phyloP scores from a whole-genome alignment of 1,139 yeast genomes.

The Geotrichum siamense region DNA sequence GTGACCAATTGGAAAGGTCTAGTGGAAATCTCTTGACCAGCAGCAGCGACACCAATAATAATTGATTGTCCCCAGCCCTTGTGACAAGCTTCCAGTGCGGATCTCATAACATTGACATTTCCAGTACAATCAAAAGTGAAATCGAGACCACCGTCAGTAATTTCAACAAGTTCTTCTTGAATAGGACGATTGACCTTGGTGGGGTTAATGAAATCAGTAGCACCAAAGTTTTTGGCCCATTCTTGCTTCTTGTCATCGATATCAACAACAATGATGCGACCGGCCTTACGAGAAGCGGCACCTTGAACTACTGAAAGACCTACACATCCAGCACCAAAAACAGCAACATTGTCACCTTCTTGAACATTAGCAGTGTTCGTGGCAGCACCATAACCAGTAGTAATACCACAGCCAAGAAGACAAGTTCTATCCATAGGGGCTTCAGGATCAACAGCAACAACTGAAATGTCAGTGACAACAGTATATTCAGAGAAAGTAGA shows the following conservation, averaged over 20 bases:
- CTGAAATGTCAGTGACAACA: slow-evolving; percentile 96
- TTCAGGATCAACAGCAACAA: slow-evolving; percentile 78
- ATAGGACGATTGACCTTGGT: slow-evolving; percentile 63
- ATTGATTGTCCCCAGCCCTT: slow-evolving; percentile 98
- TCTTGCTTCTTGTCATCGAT: slow-evolving; percentile 73
- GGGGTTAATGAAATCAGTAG: slow-evolving; percentile 91
- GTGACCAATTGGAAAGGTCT: slow-evolving; percentile 99
- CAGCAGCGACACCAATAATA: slow-evolving; percentile 96
- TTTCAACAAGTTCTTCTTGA: slow-evolving; percentile 76
- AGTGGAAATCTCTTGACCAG: slow-evolving; percentile 92
- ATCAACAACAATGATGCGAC: slow-evolving; percentile 78
- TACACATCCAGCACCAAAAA: slow-evolving; percentile 96
- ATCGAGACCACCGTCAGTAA: slow-evolving; percentile 96
- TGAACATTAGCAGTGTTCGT: slow-evolving; percentile 87
- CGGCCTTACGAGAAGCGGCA: slow-evolving; percentile 75
- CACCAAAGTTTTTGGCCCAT: slow-evolving; percentile 88
- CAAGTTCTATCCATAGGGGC: slow-evolving; percentile 87
- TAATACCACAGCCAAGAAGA: slow-evolving; percentile 94
- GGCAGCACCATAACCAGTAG: slow-evolving; percentile 98
- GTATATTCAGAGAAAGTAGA: slow-evolving; percentile 96
- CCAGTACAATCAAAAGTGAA: slow-evolving; percentile 98
- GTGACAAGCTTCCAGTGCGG: slow-evolving; percentile 94
- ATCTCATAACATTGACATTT: slow-evolving; percentile 88
- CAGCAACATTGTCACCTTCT: slow-evolving; percentile 89
- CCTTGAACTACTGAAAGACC: slow-evolving; percentile 96